phyloP scores from a whole-genome alignment of 108 stramenopile genomes.

The Cyclostephanos tholiformis region DNA sequence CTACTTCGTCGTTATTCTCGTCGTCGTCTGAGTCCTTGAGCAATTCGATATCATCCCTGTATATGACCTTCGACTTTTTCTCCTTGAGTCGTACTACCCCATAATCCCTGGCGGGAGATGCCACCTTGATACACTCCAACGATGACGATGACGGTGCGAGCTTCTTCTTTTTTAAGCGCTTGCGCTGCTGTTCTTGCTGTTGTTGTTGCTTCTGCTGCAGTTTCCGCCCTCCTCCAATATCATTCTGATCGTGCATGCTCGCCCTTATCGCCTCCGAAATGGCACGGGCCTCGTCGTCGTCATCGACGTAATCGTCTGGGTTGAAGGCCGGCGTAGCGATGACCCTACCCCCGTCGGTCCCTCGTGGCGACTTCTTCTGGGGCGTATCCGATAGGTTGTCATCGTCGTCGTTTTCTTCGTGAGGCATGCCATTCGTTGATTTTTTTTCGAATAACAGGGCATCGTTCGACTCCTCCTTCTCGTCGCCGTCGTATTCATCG shows the following conservation, averaged over 20 bases:
- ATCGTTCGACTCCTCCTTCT: constrained; percentile 5
- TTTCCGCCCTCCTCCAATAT: neutral
- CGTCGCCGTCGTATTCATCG: neutral
- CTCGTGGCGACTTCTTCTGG: constrained; percentile 1
- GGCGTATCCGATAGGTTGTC: constrained; percentile 34
- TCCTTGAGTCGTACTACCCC: constrained; percentile 4
- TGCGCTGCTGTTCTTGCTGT: neutral
- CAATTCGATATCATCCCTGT: constrained; percentile 28
- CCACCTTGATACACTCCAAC: constrained; percentile 13
- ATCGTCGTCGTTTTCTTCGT: neutral
- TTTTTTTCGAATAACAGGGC: neutral
- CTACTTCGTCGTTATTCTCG: constrained; percentile 53
- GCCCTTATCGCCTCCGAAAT: constrained; percentile 40
- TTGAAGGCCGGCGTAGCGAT: neutral
- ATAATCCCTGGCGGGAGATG: constrained; percentile 4
- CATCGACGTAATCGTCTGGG: constrained; percentile 31
- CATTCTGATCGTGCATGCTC: constrained; percentile 35
- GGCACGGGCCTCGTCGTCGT: constrained; percentile 52
- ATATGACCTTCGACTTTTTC: neutral
- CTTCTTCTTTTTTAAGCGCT: constrained; percentile 41
- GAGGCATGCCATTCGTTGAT: no score
- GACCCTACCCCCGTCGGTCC: neutral
- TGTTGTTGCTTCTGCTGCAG: no score
- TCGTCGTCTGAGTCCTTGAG: constrained; percentile 32
- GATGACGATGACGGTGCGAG: neutral